A percentile compares a stretch with the other conserved stretches of the same genome.
phyloP scores from a whole-genome alignment of 1,284 basidiomycete genomes.

The Austropuccinia psidii region DNA sequence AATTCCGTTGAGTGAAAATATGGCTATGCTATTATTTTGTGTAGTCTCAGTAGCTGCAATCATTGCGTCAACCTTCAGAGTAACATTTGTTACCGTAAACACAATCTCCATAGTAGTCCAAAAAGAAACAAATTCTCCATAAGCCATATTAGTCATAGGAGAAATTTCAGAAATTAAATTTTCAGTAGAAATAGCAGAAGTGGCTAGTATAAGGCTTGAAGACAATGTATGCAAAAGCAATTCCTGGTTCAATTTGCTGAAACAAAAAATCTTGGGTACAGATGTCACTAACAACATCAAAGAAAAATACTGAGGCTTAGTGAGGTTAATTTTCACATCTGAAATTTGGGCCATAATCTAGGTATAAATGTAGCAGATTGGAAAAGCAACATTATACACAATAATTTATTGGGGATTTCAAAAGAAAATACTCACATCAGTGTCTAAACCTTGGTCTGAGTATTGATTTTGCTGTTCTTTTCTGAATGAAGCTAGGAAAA shows the following conservation, averaged over 20 bases:
- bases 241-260: constrained; percentile 41
- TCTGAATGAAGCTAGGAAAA: constrained; percentile 61
- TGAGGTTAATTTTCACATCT: constrained; percentile 80
- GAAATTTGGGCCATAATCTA: constrained; percentile 71
- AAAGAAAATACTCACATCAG: no score
- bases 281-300: constrained; percentile 65
- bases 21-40: constrained; percentile 71
- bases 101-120: constrained; percentile 70
- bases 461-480: no score
- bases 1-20: constrained; percentile 74
- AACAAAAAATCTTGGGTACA: constrained; percentile 61
- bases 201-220: no score
- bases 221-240: no score
- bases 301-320: constrained; percentile 78
- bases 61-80: constrained; percentile 72
- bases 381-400: no score
- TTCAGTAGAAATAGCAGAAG: not conserved
- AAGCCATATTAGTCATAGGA: not conserved
- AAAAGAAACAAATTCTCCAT: constrained; percentile 56
- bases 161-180: constrained; percentile 3
- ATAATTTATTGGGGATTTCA: no score
- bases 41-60: constrained; percentile 60
- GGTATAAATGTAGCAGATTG: no score
- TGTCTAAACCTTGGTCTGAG: no score
- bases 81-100: constrained; percentile 66